These are phyloP conservation scores for Exsudoporus frostii DNA, from an alignment of 768 basidiomycete genomes.

Conservation along the genomic window DNA sequence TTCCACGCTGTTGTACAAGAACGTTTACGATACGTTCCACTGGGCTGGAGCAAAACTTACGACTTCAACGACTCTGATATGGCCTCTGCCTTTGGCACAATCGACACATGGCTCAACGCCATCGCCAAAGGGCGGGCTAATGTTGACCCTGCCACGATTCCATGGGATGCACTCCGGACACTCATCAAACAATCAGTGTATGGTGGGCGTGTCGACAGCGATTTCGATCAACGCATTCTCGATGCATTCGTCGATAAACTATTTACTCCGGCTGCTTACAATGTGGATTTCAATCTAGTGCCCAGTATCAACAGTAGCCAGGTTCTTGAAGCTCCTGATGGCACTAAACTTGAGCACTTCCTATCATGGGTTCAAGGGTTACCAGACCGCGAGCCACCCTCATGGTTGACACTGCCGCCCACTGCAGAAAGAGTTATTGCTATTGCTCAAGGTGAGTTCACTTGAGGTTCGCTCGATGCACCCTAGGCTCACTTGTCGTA, in stretches of 20 bases:
- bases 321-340: constrained; percentile 76
- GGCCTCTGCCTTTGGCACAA: constrained; percentile 86
- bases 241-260: constrained; percentile 90
- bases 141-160: constrained; percentile 86
- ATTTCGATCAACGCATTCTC: constrained; percentile 90
- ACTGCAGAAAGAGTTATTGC: constrained; percentile 93
- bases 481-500: constrained; percentile 29
- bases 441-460: constrained; percentile 71
- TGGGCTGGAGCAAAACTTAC: constrained; percentile 96
- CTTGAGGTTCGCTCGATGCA: not conserved
- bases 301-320: constrained; percentile 56
- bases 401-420: constrained; percentile 91
- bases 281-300: constrained; percentile 89
- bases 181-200: constrained; percentile 96
- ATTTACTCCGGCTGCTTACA: constrained; percentile 87
- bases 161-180: constrained; percentile 93
- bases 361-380: constrained; percentile 83
- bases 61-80: constrained; percentile 99
- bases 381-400: constrained; percentile 90
- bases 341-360: constrained; percentile 91
- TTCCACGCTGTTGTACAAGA: constrained; percentile 99
- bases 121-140: constrained; percentile 88
- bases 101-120: constrained; percentile 83
- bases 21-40: constrained; percentile 89
- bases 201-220: constrained; percentile 90